Base-by-base conservation (phyloP, 2,329 filamentous ascomycete genomes). In the Mycosphaerella sp. region DNA sequence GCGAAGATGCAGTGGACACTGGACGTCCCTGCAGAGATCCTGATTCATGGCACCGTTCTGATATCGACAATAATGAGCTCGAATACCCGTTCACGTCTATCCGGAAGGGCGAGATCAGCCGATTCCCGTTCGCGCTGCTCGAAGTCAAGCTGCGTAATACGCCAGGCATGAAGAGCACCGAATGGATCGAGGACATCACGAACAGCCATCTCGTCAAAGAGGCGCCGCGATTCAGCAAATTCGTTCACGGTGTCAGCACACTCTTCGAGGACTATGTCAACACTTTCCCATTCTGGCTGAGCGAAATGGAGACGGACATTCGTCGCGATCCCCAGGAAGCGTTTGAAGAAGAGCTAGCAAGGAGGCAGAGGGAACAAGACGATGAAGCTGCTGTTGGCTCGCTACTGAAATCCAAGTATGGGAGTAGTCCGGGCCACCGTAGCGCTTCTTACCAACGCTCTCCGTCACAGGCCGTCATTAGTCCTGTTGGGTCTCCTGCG, bases 251-350 rank as follows among this genome's bases (percentile, higher is more conserved):
- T 55, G 84, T 94, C 4, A 90, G 91, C 6, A 84, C 85, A 35
- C 77, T 98, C 2, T 97, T 97, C 61, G 93, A 97, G 64, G 74
- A 98, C 69, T 82, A 95, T 64, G 90, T 98, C 68, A 97, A 97
- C 72, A 90, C 82, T 56, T 83, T 97, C 64, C 93, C 93, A 12
- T 96, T 97, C 74, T 98, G 93, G 93, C 79, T 97, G 30, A 85
- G 85, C 62, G 87, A 95, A 56, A 78, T 97, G 39, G 91, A 96
- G 66, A 87, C 81, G 28, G 93, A 98, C 66, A 98, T 98, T 65
- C 85, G 91, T 60, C 89, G 87, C 66, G 90, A 97, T 66, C 93
- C 93, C 0, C 87, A 93, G 67, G 79, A 81, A 56, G 91, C 91
- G 0, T 96, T 95, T 66, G 86, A 94, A 58, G 86, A 93, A 62